phyloP scores from a whole-genome alignment of 495 filamentous ascomycete genomes.

The Xylaria grammica region DNA sequence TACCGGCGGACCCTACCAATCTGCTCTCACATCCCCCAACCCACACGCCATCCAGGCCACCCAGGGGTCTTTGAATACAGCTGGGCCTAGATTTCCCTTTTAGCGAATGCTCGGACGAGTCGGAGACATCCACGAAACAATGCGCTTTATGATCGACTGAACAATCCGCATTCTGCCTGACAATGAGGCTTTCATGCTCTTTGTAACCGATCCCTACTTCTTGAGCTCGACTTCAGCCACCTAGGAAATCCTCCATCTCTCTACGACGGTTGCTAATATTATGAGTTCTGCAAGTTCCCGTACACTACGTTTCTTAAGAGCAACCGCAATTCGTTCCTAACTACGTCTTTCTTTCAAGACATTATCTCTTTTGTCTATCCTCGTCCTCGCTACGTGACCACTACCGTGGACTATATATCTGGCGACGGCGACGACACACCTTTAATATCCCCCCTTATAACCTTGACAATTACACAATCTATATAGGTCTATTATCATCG shows the following conservation, averaged over 20 bases:
- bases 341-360: conserved; percentile 5
- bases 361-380: not conserved
- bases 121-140: conserved; percentile 16
- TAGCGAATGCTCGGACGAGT: conserved; percentile 1
- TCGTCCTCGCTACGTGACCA: not conserved
- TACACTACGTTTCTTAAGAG: conserved; percentile 3
- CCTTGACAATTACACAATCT: not conserved
- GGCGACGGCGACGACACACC: not conserved
- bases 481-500: not conserved
- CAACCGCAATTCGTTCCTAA: not conserved
- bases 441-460: not conserved
- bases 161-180: conserved; percentile 22
- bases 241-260: not conserved
- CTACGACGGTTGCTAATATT: not conserved
- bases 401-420: not conserved
- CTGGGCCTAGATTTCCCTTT: not conserved
- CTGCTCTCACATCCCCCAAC: not conserved
- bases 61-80: not conserved
- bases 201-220: conserved; percentile 17
- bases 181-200: conserved; percentile 19
- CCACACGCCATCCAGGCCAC: not conserved
- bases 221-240: conserved; percentile 6
- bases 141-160: conserved; percentile 23
- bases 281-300: conserved; percentile 12
- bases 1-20: not conserved